phyloP scores from a whole-genome alignment of 768 basidiomycete species.

The Boletus speciosus region DNA sequence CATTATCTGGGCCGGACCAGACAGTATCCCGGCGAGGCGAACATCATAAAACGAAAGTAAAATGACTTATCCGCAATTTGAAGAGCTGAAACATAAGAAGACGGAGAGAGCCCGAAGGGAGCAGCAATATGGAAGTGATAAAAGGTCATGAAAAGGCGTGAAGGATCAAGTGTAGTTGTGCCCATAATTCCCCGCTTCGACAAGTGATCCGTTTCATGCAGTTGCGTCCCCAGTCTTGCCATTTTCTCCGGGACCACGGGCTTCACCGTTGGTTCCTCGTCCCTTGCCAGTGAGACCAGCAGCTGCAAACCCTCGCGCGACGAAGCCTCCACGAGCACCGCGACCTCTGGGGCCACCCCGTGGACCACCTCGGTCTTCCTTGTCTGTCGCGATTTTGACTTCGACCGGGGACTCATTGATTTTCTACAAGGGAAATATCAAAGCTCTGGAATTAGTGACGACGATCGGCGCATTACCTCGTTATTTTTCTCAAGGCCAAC shows the following conservation, averaged over 20 bases:
- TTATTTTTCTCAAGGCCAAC: constrained; percentile 70
- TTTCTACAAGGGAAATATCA: constrained; percentile 44
- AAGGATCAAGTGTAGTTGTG: constrained; percentile 16
- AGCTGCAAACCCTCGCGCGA: constrained; percentile 62
- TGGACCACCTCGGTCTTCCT: constrained; percentile 38
- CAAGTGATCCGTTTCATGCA: constrained; percentile 20
- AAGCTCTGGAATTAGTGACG: neutral
- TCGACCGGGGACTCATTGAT: constrained; percentile 63
- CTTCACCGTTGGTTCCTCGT: constrained; percentile 29
- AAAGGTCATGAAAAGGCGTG: constrained; percentile 17
- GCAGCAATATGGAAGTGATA: constrained; percentile 6
- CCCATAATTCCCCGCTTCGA: constrained; percentile 19
- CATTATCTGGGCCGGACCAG: constrained; percentile 17
- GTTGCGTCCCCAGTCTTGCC: constrained; percentile 22
- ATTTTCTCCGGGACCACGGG: constrained; percentile 28
- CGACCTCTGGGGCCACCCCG: constrained; percentile 56
- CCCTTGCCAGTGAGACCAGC: constrained; percentile 55
- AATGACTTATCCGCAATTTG: constrained; percentile 18
- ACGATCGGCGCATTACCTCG: constrained; percentile 45
- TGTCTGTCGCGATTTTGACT: constrained; percentile 69
- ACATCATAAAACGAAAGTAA: constrained; percentile 22
- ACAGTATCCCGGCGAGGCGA: constrained; percentile 16
- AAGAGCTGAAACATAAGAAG: constrained; percentile 12
- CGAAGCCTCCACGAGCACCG: constrained; percentile 47
- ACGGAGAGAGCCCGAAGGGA: constrained; percentile 8